Evolutionary conservation across 805 yeast genomes (phyloP).

Genomic region (Cyberlindnera mycetangii): DNA sequence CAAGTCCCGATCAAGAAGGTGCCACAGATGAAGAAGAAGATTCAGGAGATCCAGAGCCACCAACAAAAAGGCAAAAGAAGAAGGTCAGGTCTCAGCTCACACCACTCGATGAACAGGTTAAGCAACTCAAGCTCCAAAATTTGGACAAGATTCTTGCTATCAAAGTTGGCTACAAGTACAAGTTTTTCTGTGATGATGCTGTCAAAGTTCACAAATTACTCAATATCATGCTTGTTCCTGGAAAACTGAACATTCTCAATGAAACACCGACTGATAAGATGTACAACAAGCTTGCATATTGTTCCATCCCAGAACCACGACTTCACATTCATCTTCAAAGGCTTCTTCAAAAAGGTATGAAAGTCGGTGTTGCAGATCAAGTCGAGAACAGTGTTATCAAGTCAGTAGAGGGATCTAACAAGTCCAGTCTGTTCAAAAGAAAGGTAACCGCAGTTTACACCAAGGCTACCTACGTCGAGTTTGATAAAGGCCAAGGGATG

Average conservation of each 20-base stretch:
- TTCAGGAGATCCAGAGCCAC: conserved; percentile 9
- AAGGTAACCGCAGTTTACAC: conserved; percentile 72
- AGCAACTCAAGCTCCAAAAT: conserved; percentile 58
- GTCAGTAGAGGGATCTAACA: conserved; percentile 45
- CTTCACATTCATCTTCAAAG: conserved; percentile 75
- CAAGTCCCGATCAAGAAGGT: background rate
- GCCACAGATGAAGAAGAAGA: conserved; percentile 7
- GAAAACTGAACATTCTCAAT: conserved; percentile 53
- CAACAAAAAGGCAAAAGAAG: conserved; percentile 11
- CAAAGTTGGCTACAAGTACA: conserved; percentile 91
- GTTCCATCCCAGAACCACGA: conserved; percentile 79
- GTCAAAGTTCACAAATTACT: conserved; percentile 59
- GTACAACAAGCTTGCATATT: conserved; percentile 68
- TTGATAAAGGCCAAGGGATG: conserved; percentile 30
- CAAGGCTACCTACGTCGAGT: conserved; percentile 78
- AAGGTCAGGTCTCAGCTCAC: conserved; percentile 44
- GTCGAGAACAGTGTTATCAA: conserved; percentile 77
- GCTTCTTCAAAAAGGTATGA: conserved; percentile 65
- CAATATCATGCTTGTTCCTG: conserved; percentile 71
- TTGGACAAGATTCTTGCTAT: conserved; percentile 71
- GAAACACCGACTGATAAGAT: conserved; percentile 46
- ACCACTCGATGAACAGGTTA: conserved; percentile 78
- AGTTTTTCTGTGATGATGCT: conserved; percentile 86
- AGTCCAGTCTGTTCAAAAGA: conserved; percentile 61
- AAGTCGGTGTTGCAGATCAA: conserved; percentile 87